Conservation (phyloP, 176 grass and related monocot genomes). For the Dactylis glomerata region DNA sequence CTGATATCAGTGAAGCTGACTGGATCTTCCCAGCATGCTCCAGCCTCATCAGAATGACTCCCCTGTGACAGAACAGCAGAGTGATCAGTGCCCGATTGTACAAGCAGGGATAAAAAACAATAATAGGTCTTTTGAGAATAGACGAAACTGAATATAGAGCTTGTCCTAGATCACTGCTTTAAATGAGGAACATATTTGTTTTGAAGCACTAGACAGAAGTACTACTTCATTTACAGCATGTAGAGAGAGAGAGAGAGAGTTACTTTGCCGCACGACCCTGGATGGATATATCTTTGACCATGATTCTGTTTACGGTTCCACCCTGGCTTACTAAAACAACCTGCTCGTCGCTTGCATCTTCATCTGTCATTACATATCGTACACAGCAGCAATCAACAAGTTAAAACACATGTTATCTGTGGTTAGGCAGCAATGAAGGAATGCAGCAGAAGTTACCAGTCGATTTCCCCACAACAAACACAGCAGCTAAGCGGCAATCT, state of each 20-base stretch:
- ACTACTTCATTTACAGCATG: neutral
- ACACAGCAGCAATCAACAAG: neutral
- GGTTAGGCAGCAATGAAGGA: neutral
- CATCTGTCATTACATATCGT: slow-evolving; percentile 51
- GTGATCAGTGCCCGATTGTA: neutral
- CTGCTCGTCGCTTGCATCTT: slow-evolving; percentile 78
- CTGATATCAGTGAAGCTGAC: slow-evolving; percentile 83
- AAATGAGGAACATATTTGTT: neutral
- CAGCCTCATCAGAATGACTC: slow-evolving; percentile 97
- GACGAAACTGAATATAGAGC: neutral
- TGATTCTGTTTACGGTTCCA: slow-evolving; percentile 86
- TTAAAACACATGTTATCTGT: neutral
- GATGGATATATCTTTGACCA: slow-evolving; percentile 84
- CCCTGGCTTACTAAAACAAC: slow-evolving; percentile 95
- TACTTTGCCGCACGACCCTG: slow-evolving; percentile 58
- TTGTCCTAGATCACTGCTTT: neutral
- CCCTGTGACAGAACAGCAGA: slow-evolving; percentile 47
- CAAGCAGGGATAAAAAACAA: neutral
- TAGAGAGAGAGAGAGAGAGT: neutral
- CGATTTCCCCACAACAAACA: slow-evolving; percentile 79
- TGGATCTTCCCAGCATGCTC: slow-evolving; percentile 86
- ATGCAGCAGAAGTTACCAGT: slow-evolving; percentile 51
- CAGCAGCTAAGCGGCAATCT: slow-evolving; percentile 72
- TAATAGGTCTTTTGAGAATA: neutral
- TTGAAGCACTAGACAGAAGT: neutral